Conservation (phyloP, 225 moss, liverwort and hornwort species). For the Polytrichum formosum region DNA sequence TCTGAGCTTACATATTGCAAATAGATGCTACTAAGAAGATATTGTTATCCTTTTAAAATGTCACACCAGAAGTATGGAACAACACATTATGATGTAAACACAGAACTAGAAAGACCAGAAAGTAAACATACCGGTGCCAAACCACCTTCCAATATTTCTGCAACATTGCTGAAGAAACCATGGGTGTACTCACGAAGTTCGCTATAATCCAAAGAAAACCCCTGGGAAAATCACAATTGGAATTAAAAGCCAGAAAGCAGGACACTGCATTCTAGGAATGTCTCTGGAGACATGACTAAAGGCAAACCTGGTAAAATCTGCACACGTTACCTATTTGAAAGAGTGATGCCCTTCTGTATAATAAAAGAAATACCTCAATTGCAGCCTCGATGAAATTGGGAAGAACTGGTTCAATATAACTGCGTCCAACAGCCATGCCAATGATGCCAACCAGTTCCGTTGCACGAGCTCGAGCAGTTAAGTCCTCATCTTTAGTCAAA, state of each 20-base stretch:
- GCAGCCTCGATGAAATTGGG: conserved; percentile 96
- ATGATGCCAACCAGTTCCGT: conserved; percentile 96
- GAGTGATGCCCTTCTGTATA: neutral
- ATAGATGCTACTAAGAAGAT: too few species aligned
- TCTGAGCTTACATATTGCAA: too few species aligned
- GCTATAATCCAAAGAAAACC: conserved; percentile 87
- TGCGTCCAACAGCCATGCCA: conserved; percentile 83
- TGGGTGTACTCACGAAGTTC: conserved; percentile 95
- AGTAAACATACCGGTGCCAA: conserved; percentile 58
- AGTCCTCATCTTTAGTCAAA: conserved; percentile 88
- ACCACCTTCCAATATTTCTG: conserved; percentile 87
- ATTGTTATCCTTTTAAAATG: neutral
- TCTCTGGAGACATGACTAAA: too few species aligned
- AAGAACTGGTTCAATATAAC: conserved; percentile 78
- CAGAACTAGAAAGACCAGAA: neutral
- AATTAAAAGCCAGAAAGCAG: too few species aligned
- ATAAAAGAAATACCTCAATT: conserved; percentile 50
- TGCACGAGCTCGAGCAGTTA: conserved; percentile 83
- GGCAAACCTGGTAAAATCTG: neutral
- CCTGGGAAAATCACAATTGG: conserved; percentile 29
- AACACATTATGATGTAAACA: neutral
- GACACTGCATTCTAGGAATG: too few species aligned
- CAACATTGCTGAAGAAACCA: conserved; percentile 96
- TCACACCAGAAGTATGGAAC: neutral
- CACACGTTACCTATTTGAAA: neutral